Conservation (phyloP, 768 basidiomycete genomes). For the Vararia minispora region DNA sequence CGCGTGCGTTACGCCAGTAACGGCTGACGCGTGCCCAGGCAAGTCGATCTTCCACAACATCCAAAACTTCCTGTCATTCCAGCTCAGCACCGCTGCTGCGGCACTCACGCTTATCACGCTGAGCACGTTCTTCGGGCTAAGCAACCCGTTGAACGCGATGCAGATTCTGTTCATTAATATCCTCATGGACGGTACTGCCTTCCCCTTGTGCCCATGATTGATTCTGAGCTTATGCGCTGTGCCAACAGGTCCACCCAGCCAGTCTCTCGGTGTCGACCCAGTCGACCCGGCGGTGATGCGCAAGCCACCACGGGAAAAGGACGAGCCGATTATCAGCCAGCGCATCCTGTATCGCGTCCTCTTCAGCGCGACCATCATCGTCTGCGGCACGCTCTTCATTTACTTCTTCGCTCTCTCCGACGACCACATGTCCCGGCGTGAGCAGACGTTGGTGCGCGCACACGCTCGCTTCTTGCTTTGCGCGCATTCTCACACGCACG, state of each 20-base stretch:
- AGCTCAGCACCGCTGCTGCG: constrained; percentile 94
- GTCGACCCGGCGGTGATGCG: constrained; percentile 91
- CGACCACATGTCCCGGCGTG: constrained; percentile 70
- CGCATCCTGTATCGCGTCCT: constrained; percentile 68
- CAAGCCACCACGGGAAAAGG: constrained; percentile 84
- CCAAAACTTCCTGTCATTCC: constrained; percentile 95
- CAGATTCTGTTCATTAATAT: constrained; percentile 99
- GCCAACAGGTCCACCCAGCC: constrained; percentile 75
- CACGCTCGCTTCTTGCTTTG: not conserved
- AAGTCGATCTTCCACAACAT: constrained; percentile 99
- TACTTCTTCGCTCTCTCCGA: constrained; percentile 79
- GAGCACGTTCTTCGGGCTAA: constrained; percentile 80
- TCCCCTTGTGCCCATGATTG: not conserved
- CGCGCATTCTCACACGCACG: constrained; percentile 1
- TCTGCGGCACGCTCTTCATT: constrained; percentile 78
- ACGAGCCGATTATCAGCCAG: constrained; percentile 75
- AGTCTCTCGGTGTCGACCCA: constrained; percentile 94
- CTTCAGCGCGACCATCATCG: constrained; percentile 92
- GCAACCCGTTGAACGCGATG: constrained; percentile 95
- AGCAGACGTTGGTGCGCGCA: constrained; percentile 87
- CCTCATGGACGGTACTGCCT: constrained; percentile 80
- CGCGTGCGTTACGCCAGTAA: too few species aligned
- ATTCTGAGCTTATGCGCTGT: not conserved
- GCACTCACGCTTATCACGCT: constrained; percentile 92
- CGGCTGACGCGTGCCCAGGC: too few species aligned